phyloP scores from a whole-genome alignment of 306 rosid species.

The Fagus sylvatica region DNA sequence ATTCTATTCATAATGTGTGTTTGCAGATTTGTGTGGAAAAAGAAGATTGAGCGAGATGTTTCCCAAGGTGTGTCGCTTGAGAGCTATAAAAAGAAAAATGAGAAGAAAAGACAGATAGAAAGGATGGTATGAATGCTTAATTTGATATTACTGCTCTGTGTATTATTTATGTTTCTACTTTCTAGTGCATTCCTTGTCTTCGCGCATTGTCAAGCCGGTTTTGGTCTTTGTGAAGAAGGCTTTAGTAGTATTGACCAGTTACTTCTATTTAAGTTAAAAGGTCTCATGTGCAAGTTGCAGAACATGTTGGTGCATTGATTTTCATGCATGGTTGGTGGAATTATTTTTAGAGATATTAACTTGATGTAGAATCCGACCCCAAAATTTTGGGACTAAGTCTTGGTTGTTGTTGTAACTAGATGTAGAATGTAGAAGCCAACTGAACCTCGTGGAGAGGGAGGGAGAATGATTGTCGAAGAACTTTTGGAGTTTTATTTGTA shows the following conservation, averaged over 20 bases:
- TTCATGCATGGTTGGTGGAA: neutral
- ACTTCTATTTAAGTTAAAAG: neutral
- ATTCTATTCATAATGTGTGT: constrained; percentile 10
- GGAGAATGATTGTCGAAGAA: no score
- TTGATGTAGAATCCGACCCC: neutral
- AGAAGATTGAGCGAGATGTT: constrained; percentile 94
- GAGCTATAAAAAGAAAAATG: no score
- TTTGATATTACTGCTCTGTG: constrained; percentile 1
- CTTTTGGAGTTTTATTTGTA: neutral
- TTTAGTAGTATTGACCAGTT: neutral
- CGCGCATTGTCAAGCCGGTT: neutral
- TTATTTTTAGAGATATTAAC: neutral
- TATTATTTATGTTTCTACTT: neutral
- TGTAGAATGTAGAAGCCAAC: neutral
- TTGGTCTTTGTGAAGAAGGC: neutral
- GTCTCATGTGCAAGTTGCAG: neutral
- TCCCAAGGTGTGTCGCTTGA: constrained; percentile 69
- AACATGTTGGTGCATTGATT: no score
- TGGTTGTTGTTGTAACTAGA: neutral
- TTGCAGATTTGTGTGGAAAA: constrained; percentile 92
- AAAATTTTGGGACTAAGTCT: no score
- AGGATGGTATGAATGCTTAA: constrained; percentile 64
- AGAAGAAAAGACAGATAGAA: constrained; percentile 72
- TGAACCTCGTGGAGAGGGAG: neutral
- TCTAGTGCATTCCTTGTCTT: neutral